Conservation (phyloP, 108 stramenopile genomes). For the Hondaea fermentalgiana region DNA sequence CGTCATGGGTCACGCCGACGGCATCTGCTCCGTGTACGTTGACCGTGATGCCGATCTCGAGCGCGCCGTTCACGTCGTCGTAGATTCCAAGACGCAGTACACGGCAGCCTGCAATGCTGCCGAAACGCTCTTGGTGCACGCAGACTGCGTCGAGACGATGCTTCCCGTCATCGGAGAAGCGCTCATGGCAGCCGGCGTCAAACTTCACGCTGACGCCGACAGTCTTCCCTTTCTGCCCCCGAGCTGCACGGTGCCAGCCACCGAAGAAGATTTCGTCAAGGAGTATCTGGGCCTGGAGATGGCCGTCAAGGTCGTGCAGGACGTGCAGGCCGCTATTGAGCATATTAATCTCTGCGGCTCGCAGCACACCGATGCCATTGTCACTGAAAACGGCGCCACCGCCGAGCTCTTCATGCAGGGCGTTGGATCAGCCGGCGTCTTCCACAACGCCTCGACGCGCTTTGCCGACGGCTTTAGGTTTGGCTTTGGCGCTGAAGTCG, state of each 20-base stretch:
- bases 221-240: background rate
- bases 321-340: slow-evolving; percentile 76
- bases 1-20: slow-evolving; percentile 96
- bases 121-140: slow-evolving; percentile 78
- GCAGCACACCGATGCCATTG: slow-evolving; percentile 89
- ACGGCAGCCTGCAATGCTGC: slow-evolving; percentile 96
- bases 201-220: background rate
- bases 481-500: slow-evolving; percentile 94
- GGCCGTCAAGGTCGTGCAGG: slow-evolving; percentile 80
- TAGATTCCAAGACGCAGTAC: slow-evolving; percentile 93
- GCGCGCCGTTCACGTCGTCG: slow-evolving; percentile 42
- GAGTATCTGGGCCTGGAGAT: slow-evolving; percentile 90
- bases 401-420: slow-evolving; percentile 68
- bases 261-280: slow-evolving; percentile 57
- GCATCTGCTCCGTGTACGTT: slow-evolving; percentile 93
- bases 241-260: background rate
- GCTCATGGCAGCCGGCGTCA: slow-evolving; percentile 33
- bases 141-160: slow-evolving; percentile 56
- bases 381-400: slow-evolving; percentile 63
- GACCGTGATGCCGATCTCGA: slow-evolving; percentile 68
- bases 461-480: slow-evolving; percentile 97
- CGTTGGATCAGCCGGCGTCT: slow-evolving; percentile 91
- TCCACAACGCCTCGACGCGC: slow-evolving; percentile 91
- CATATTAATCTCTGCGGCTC: slow-evolving; percentile 85
- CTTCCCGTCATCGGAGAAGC: slow-evolving; percentile 57